Percentiles rank a stretch among this genome's conserved stretches.
Conservation (phyloP, 2,329 filamentous ascomycete genomes). For the Trichophyton rubrum region DNA sequence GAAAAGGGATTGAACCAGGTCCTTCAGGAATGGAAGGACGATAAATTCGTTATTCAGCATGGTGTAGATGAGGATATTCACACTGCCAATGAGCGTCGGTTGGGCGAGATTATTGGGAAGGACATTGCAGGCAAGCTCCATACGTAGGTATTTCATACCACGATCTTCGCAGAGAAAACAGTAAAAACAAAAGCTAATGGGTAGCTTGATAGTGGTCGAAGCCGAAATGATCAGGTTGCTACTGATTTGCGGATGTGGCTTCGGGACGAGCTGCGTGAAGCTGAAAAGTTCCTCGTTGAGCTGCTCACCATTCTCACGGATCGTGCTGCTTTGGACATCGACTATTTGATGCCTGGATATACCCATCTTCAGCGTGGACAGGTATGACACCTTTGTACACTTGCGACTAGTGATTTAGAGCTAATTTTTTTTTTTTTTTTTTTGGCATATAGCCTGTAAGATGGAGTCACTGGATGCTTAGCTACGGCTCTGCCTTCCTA, state of each 20-base stretch:
- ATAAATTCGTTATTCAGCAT: conserved; percentile 17
- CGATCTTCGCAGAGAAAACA: neutral
- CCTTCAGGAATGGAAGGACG: conserved; percentile 22
- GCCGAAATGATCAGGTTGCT: conserved; percentile 80
- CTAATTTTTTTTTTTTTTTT: neutral
- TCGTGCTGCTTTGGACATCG: conserved; percentile 62
- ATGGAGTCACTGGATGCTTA: conserved; percentile 72
- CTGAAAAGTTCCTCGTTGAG: conserved; percentile 56
- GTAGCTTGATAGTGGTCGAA: conserved; percentile 42
- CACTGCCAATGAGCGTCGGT: conserved; percentile 38
- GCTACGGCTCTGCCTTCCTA: conserved; percentile 58
- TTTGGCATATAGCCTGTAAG: conserved; percentile 54
- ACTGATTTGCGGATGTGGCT: conserved; percentile 88
- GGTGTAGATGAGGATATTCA: conserved; percentile 20
- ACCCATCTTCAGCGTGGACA: conserved; percentile 56
- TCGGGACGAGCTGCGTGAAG: conserved; percentile 56
- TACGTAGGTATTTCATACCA: conserved; percentile 39
- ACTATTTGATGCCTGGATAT: conserved; percentile 74
- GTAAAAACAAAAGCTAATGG: neutral
- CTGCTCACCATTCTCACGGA: conserved; percentile 57
- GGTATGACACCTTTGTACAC: neutral
- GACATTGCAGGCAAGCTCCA: conserved; percentile 79
- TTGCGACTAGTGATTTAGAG: neutral
- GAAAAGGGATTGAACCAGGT: conserved; percentile 53
- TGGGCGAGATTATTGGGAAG: conserved; percentile 77